Base-by-base conservation (phyloP, 2,329 filamentous ascomycete species). In the Claviceps sp. region DNA sequence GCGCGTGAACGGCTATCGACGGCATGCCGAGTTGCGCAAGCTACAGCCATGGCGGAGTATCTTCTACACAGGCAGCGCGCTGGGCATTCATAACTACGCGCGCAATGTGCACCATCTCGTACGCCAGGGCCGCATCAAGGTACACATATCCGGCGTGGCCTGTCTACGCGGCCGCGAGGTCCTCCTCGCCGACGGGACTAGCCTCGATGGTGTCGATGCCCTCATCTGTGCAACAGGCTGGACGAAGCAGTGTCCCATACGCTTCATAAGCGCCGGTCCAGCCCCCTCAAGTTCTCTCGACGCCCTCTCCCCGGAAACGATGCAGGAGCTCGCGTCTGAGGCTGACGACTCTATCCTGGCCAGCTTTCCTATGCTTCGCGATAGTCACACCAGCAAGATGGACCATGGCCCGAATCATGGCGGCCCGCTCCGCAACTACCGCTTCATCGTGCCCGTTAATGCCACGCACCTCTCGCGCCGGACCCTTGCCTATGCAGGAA, bases 101-200 rank as follows among this genome's bases (percentile, higher is more conserved):
- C 20, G 74, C 41, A 81, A 79, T 57, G 79, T 79, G 53, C 75
- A 77, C 54, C 72, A 77, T 14, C 62, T 78, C 43, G 72, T 80
- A 14, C 66, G 67, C 26, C 54, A 69, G 1, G 76, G 74, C 1
- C 69, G 65, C 48, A 70, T 81, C 24, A 63, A 65, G 5, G 65
- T 79, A 0, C 69, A 77, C 47, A 62, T 75, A 8, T 71, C 68
- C 6, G 70, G 79, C 30, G 67, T 81, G 3, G 62, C 65, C 0
- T 59, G 63, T 0, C 58, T 80, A 1, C 63, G 64, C 2, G 54
- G 62, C 0, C 61, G 65, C 2, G 65, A 63, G 0, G 67, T 79
- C 0, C 55, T 69, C 13, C 65, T 80, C 1, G 64, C 67, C 1
- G 67, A 67, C 11, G 73, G 72, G 0, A 64, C 63, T 0, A 53